phyloP scores from a whole-genome alignment of 2,329 filamentous ascomycete genomes.

The Didymella lethalis region DNA sequence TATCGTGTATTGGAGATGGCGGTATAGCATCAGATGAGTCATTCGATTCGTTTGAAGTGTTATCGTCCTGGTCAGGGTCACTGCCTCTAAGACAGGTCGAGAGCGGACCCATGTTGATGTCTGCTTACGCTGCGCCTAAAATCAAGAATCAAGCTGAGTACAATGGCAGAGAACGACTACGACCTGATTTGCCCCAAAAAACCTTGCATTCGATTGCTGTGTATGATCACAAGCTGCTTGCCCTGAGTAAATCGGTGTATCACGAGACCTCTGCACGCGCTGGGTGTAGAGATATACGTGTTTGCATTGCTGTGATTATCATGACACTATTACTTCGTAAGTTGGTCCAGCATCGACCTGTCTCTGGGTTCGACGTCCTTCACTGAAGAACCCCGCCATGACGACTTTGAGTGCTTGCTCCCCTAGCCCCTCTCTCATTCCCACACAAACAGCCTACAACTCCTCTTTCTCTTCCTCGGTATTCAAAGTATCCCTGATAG shows the following conservation, averaged over 20 bases:
- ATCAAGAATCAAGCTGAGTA: background rate
- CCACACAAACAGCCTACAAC: conserved; percentile 18
- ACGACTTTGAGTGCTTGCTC: conserved; percentile 5
- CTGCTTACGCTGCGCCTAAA: background rate
- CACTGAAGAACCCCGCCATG: conserved; percentile 18
- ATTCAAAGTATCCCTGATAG: conserved; percentile 47
- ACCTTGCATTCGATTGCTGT: background rate
- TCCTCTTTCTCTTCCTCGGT: conserved; percentile 39
- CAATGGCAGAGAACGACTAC: background rate
- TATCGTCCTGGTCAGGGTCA: background rate
- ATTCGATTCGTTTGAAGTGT: background rate
- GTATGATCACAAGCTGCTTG: background rate
- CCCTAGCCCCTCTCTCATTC: background rate
- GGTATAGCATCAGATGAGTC: background rate
- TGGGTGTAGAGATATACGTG: background rate
- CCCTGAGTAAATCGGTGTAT: background rate
- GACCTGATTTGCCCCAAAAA: background rate
- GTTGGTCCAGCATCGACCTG: conserved; percentile 7
- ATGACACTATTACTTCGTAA: background rate
- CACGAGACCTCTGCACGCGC: background rate
- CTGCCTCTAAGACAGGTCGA: background rate
- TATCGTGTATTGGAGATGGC: background rate
- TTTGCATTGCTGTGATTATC: background rate
- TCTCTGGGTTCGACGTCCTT: conserved; percentile 23
- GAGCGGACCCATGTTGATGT: background rate